Evolutionary conservation across 345 rosid species (phyloP).

Genomic region (Hypericum androsaemum): DNA sequence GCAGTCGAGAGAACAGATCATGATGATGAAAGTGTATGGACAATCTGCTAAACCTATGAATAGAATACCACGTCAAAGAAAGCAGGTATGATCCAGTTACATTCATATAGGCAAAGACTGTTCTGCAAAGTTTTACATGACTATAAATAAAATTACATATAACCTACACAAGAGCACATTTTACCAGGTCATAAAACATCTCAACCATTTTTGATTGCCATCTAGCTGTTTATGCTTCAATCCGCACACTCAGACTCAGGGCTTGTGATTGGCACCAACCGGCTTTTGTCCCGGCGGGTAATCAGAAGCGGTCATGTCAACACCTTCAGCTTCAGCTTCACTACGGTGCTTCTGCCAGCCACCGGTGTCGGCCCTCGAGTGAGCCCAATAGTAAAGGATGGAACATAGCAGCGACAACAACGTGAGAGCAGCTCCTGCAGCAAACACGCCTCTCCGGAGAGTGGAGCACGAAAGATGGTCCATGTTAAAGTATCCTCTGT

Average conservation of each 20-base stretch:
- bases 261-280: constrained; percentile 40
- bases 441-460: constrained; percentile 87
- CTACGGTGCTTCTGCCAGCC: constrained; percentile 89
- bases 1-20: too few relatives aligned
- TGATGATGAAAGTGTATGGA: too few relatives aligned
- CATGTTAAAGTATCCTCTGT: constrained; percentile 38
- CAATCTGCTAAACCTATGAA: too few relatives aligned
- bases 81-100: too few relatives aligned
- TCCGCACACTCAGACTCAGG: constrained; percentile 16
- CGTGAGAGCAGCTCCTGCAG: constrained; percentile 85
- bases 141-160: too few relatives aligned
- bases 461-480: constrained; percentile 56
- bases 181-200: constrained; percentile 3
- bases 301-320: constrained; percentile 40
- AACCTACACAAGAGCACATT: not conserved
- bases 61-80: too few relatives aligned
- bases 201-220: constrained; percentile 4
- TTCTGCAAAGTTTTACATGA: too few relatives aligned
- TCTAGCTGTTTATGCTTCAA: constrained; percentile 9
- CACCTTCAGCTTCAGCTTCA: too few relatives aligned
- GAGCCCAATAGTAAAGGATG: constrained; percentile 68
- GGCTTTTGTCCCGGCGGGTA: constrained; percentile 31
- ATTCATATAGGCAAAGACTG: too few relatives aligned
- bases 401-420: constrained; percentile 57
- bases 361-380: constrained; percentile 83